Conservation (phyloP, 352 stramenopile genomes). For the Pythium utonaiense region DNA sequence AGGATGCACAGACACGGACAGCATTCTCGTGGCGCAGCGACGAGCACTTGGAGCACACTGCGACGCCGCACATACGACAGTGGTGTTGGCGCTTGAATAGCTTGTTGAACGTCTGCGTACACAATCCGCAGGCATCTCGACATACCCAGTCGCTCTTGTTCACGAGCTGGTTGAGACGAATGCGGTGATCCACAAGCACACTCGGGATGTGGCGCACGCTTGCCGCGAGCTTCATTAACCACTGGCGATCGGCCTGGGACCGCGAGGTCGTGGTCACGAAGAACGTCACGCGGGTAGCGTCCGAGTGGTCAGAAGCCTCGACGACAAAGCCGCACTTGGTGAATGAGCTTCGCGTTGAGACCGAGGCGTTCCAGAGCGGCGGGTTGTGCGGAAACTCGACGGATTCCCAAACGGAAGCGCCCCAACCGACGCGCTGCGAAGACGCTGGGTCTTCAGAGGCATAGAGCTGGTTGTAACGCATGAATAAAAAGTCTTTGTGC, state of each 20-base stretch:
- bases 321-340: constrained; percentile 75
- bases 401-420: constrained; percentile 65
- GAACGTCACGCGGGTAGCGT: constrained; percentile 70
- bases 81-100: constrained; percentile 73
- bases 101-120: constrained; percentile 54
- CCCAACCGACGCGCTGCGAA: constrained; percentile 37
- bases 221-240: constrained; percentile 54
- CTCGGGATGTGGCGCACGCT: constrained; percentile 56
- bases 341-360: constrained; percentile 44
- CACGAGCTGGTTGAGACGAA: constrained; percentile 57
- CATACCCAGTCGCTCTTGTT: constrained; percentile 56
- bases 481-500: constrained; percentile 75
- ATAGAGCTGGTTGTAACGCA: constrained; percentile 72
- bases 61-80: constrained; percentile 67
- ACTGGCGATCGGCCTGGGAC: constrained; percentile 22
- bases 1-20: constrained; percentile 67
- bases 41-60: constrained; percentile 80
- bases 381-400: constrained; percentile 51
- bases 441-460: constrained; percentile 31
- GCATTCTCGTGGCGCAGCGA: constrained; percentile 40
- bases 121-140: constrained; percentile 61
- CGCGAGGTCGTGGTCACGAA: constrained; percentile 36
- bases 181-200: constrained; percentile 69
- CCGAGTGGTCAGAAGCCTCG: constrained; percentile 58
- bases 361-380: constrained; percentile 43